Conservation (phyloP, 2,329 filamentous ascomycete genomes). For the Colletotrichum gloeosporioides region DNA sequence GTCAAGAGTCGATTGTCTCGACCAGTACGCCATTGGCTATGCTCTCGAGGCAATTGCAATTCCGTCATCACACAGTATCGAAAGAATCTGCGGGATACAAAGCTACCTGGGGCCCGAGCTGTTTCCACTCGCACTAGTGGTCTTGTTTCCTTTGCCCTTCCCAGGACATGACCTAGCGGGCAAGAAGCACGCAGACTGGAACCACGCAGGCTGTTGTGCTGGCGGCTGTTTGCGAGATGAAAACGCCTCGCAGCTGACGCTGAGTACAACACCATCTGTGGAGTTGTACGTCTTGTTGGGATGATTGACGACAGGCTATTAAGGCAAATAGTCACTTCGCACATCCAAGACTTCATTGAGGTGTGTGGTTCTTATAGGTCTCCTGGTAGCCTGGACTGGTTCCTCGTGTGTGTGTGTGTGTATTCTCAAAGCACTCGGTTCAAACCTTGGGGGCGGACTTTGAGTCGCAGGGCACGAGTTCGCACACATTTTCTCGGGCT, state of each 20-base stretch:
- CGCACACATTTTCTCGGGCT: too few species aligned
- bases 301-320: too few species aligned
- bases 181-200: background rate
- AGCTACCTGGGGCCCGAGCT: background rate
- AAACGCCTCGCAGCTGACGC: background rate
- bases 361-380: too few species aligned
- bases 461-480: too few species aligned
- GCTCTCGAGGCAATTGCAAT: background rate
- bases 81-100: background rate
- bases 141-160: background rate
- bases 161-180: background rate
- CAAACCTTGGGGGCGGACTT: too few species aligned
- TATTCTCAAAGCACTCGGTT: too few species aligned
- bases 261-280: too few species aligned
- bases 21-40: background rate
- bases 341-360: too few species aligned
- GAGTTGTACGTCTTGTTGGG: too few species aligned
- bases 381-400: too few species aligned
- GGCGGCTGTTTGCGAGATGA: background rate
- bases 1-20: background rate
- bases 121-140: background rate
- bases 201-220: background rate
- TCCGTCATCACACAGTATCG: background rate
- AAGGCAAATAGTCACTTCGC: too few species aligned
- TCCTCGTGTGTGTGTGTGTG: too few species aligned